Percentiles rank a stretch among this genome's conserved stretches.
phyloP scores from a whole-genome alignment of 2,329 filamentous ascomycete species.

The Ophiocordyceps camponoti-floridani region DNA sequence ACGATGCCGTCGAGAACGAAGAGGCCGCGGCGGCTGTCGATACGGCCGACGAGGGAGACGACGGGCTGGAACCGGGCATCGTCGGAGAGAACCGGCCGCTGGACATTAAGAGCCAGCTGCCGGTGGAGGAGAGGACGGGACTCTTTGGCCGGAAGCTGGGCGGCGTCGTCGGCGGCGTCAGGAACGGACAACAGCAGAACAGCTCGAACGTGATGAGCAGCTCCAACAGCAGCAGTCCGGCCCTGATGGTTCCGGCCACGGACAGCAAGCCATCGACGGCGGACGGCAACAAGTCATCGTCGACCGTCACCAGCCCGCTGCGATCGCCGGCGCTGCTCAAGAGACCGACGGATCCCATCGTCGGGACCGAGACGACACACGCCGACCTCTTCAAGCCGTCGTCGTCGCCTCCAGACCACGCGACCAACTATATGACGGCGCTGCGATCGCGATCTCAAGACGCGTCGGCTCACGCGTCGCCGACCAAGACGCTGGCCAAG shows the following conservation, averaged over 20 bases:
- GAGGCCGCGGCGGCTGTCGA: constrained; percentile 6
- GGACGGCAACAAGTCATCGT: constrained; percentile 25
- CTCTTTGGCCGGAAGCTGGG: constrained; percentile 32
- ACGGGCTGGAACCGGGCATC: constrained; percentile 21
- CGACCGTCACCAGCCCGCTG: constrained; percentile 10
- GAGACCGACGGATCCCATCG: constrained; percentile 41
- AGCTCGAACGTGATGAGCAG: no score
- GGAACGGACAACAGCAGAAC: constrained; percentile 8
- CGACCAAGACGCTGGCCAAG: constrained; percentile 17
- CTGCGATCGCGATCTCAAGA: constrained; percentile 44
- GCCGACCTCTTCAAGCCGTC: constrained; percentile 44
- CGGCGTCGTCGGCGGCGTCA: constrained; percentile 5
- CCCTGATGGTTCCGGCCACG: constrained; percentile 6
- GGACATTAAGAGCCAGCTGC: constrained; percentile 35
- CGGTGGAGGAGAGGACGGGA: constrained; percentile 22
- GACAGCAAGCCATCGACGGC: constrained; percentile 18
- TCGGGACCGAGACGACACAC: constrained; percentile 48
- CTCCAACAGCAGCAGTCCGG: constrained; percentile 7
- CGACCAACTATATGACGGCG: constrained; percentile 47
- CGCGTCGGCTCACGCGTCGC: constrained; percentile 23
- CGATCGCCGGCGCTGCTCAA: constrained; percentile 17
- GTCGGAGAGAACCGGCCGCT: constrained; percentile 23
- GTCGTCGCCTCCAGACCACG: constrained; percentile 38
- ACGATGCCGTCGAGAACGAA: constrained; percentile 22
- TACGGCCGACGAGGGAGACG: constrained; percentile 21